Evolutionary conservation across 2,329 filamentous ascomycete genomes (phyloP).

Genomic region (Colletotrichum somersetense): DNA sequence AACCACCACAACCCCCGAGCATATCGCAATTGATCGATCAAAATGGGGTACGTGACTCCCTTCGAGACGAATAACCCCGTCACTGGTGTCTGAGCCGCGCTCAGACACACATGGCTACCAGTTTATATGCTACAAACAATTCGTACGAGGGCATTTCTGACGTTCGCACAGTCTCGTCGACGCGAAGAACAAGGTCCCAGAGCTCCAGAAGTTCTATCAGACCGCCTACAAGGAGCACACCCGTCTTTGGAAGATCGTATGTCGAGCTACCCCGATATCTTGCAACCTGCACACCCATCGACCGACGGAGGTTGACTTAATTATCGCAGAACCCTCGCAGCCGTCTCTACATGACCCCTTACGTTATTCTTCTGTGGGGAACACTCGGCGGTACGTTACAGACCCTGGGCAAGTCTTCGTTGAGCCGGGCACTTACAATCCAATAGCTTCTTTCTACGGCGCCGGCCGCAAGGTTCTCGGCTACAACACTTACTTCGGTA

Average conservation of each 20-base stretch:
- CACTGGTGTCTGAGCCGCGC: background rate
- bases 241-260: constrained; percentile 83
- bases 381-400: constrained; percentile 69
- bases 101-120: constrained; percentile 44
- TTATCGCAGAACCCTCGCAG: constrained; percentile 71
- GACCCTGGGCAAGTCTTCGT: background rate
- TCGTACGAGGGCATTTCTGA: constrained; percentile 46
- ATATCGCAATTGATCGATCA: constrained; percentile 48
- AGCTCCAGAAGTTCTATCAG: constrained; percentile 82
- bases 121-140: background rate
- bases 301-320: constrained; percentile 29
- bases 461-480: constrained; percentile 79
- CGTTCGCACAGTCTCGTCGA: constrained; percentile 67
- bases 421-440: constrained; percentile 43
- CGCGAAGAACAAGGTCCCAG: constrained; percentile 81
- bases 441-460: constrained; percentile 73
- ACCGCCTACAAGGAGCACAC: constrained; percentile 76
- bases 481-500: constrained; percentile 83
- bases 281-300: background rate
- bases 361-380: constrained; percentile 74
- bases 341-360: constrained; percentile 75
- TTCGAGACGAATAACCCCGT: background rate
- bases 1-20: constrained; percentile 44
- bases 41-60: constrained; percentile 55
- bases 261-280: constrained; percentile 49